Evolutionary conservation across 2,329 filamentous ascomycete species (phyloP), one percentile per base, ranked within the genome.

Genomic region (Metarhizium anisopliae): DNA sequence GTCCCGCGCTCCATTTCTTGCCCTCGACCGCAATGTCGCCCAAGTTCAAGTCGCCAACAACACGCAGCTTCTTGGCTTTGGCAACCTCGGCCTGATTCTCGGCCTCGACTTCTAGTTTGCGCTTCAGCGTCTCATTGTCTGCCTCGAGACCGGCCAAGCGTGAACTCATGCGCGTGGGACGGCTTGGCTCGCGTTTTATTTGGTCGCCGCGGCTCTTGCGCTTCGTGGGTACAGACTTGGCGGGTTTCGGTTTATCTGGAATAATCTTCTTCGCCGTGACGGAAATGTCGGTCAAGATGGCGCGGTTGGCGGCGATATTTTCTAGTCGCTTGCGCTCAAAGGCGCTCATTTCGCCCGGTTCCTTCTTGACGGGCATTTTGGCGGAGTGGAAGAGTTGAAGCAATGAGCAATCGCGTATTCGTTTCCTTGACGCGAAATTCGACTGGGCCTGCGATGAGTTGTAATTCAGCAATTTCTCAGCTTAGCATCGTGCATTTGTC

Each of bases 221-320:
- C 51, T 72, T 70, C 5, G 66, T 35, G 0, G 77, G 61, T 0
- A 72, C 71, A 11, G 76, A 62, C 51, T 75, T 79, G 0, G 76
- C 64, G 0, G 74, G 70, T 1, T 79, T 72, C 55, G 81, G 82
- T 0, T 81, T 77, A 1, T 59, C 61, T 0, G 85, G 88, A 11
- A 87, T 75, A n/a, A 84, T 78, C 52, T 81, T 84, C 25, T 87
- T 86, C 0, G 89, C 84, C 0, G 87, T 81, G 2, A 83, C 82
- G 2, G 87, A 86, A 1, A 95, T 81, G 58, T 91, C 87, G 58
- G 88, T 88, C 0, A 96, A 72, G 0, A 96, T 67, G 0, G 86
- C 89, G 70, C 93, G 87, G 63, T 95, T 94, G 54, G 89, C 85
- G 0, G 86, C 89, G 45, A 95, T 95, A 62, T 96, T 96, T 58